Base-by-base conservation (phyloP, 1,284 basidiomycete species). In the Pterulicium gracile region DNA sequence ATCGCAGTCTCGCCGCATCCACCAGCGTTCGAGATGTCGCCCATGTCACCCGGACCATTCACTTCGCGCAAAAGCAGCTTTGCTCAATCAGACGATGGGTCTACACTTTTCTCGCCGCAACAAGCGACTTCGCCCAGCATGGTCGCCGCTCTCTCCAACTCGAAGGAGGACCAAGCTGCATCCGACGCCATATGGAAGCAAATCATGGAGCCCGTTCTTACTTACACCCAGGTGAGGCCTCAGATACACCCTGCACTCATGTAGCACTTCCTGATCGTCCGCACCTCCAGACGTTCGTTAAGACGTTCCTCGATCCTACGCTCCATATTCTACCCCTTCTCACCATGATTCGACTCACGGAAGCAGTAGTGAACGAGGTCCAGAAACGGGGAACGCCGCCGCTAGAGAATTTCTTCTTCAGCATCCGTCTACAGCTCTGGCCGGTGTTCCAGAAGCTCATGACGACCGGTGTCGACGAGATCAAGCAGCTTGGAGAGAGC, bases 361-460 rank as follows among this genome's bases (percentile, higher is more conserved):
- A 95, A 59, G 77, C 78, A 43, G 71, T 91, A 15, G 73, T 86
- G 42, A 57, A 69, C 1, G 84, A 88, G 54, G 74, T 87, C 17
- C 81, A 89, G 56, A 75, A 73, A 52, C 79, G 91, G 35, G 75
- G 75, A 10, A 89, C 87, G 52, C 67, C 79, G 5, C 88, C 91
- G 4, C 72, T 92, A 14, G 84, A 92, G 55, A 72, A 76, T 1
- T 90, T 84, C 60, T 69, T 93, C 42, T 87, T 90, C 58, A 72
- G 75, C 1, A 69, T 92, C 45, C 81, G 89, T 19, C 64, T 96
- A 48, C 75, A 81, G 52, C 79, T 96, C 69, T 96, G 91, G 89
- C 93, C 93, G 0, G 68, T 85, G 5, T 95, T 93, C 63, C 85
- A 93, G 59, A 92, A 88, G 56, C 75, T 76, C 24, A 87, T 95